Percentiles rank a stretch among this genome's conserved stretches.
Conservation (phyloP, 2,329 filamentous ascomycete species). For the Cordyceps cateniannulata region DNA sequence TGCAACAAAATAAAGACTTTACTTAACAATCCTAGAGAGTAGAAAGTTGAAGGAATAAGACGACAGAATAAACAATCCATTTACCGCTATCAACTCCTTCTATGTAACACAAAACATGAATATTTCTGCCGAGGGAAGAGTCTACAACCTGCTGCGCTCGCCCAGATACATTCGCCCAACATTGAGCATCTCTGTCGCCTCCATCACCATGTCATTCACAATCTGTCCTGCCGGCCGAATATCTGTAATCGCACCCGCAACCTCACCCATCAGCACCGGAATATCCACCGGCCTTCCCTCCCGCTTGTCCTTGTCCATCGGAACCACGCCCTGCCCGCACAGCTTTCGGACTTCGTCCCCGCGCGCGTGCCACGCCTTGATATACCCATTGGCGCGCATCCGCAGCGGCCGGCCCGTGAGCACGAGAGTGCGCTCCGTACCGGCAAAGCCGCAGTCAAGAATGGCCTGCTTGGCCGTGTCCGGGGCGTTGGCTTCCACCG, state of each 20-base stretch:
- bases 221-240: slow-evolving; percentile 78
- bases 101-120: not conserved
- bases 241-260: slow-evolving; percentile 68
- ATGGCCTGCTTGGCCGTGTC: slow-evolving; percentile 79
- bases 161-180: slow-evolving; percentile 54
- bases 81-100: not conserved
- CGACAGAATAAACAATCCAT: too few relatives aligned
- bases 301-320: slow-evolving; percentile 75
- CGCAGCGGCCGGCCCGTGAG: slow-evolving; percentile 75
- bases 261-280: slow-evolving; percentile 90
- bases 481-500: slow-evolving; percentile 71
- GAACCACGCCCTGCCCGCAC: slow-evolving; percentile 70
- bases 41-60: too few relatives aligned
- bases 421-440: slow-evolving; percentile 77
- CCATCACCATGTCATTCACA: slow-evolving; percentile 78
- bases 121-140: not conserved
- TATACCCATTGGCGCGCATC: slow-evolving; percentile 75
- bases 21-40: too few relatives aligned
- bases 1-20: too few relatives aligned
- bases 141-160: slow-evolving; percentile 37
- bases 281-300: slow-evolving; percentile 74
- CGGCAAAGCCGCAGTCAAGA: slow-evolving; percentile 67
- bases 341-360: slow-evolving; percentile 69
- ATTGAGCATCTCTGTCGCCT: slow-evolving; percentile 64
- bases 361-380: slow-evolving; percentile 70